Base-by-base conservation (phyloP, 2,329 filamentous ascomycete species). In the Aspergillus intermedius region DNA sequence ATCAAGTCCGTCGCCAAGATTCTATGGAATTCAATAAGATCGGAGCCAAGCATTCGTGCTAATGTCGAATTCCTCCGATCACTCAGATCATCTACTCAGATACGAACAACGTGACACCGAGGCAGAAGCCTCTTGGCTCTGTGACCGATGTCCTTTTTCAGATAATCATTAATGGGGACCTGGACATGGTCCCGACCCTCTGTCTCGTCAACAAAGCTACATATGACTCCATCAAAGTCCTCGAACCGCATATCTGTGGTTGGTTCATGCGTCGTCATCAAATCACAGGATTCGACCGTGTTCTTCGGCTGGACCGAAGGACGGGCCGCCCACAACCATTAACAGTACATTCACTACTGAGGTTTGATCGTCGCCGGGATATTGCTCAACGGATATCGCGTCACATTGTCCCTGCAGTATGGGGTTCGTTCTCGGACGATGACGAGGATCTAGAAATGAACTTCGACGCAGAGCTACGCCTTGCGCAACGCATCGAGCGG, bases 221-320 rank as follows among this genome's bases (percentile, higher is more conserved):
- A 21, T 60, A 60, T 42, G 56, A 60, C 25, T 55, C 54, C 3
- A 60, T 63, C 45, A 59, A 57, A 45, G 39, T 53, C 6, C 51
- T 63, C 22, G 61, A 64, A 40, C 51, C 54, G 17, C 54, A 62
- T 25, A 58, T 64, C 25, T 64, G 60, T 37, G 49, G 46, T n/a
- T 59, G 55, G 48, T 63, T 62, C 42, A 56, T 62, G 50, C 60
- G 59, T 15, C 45, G 49, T n/a, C 71, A 77, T 55, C 82, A 82
- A 47, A 77, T 75, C 3, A 71, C 78, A 22, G 78, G 77, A 8
- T 84, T 84, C 55, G 74, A 82, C 52, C 67, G 69, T 7, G 76
- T 82, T 12, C 81, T 84, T 54, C 65, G 71, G 10, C 41, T 64
- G 28, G 51, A 62, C 23, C 55, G 55, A 5, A 50, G 46, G 44